Percentiles rank a stretch among this genome's conserved stretches.
Evolutionary conservation across 2,329 filamentous ascomycete genomes (phyloP).

Genomic region (Periconia sp.): DNA sequence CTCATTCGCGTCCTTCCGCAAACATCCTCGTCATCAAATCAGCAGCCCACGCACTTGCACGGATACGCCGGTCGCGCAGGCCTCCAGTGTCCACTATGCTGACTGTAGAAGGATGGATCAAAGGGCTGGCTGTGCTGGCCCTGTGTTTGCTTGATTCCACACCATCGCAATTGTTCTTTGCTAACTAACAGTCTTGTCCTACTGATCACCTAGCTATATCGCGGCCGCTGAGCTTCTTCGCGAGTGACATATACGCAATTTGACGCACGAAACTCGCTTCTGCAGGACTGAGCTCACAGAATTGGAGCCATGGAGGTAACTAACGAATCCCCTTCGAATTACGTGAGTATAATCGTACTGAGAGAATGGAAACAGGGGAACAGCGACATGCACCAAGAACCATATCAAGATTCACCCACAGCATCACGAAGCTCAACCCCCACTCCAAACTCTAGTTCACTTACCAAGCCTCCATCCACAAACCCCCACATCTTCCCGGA

Average conservation of each 20-base stretch:
- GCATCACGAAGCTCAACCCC: conserved; percentile 11
- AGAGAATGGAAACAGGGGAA: no score
- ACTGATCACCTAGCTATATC: neutral
- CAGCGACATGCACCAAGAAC: neutral
- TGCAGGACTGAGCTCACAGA: no score
- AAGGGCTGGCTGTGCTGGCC: neutral
- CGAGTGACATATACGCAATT: neutral
- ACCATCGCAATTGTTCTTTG: neutral
- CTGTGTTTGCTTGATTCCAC: neutral
- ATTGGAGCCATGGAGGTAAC: no score
- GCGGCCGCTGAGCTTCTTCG: neutral
- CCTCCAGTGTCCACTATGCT: neutral
- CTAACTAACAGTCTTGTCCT: neutral
- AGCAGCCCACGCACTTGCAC: neutral
- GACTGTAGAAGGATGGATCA: neutral
- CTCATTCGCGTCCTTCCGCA: neutral
- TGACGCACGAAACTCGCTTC: neutral
- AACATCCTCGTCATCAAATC: neutral
- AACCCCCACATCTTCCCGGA: neutral
- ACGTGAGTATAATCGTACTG: no score
- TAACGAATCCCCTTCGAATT: no score
- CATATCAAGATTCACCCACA: conserved; percentile 15
- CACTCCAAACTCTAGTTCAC: conserved; percentile 1
- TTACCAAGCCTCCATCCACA: conserved; percentile 14
- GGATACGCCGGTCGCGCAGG: neutral